Percentiles rank a stretch among this genome's conserved stretches.
Evolutionary conservation across 495 filamentous ascomycete species (phyloP).

Genomic region (Xylaria flabelliformis): DNA sequence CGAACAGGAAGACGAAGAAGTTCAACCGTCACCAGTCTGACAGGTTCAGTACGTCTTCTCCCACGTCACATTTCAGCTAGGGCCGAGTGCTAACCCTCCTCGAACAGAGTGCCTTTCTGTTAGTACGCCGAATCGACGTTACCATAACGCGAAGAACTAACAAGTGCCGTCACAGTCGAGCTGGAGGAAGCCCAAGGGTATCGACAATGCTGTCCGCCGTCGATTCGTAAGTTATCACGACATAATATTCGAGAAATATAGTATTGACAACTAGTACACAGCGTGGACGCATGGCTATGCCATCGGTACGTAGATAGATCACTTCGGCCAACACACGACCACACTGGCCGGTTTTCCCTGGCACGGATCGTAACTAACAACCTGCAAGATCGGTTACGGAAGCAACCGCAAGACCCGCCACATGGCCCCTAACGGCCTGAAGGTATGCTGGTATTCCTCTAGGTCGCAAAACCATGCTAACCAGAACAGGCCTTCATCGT

Average conservation of each 20-base stretch:
- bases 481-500: conserved; percentile 79
- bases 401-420: conserved; percentile 98
- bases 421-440: conserved; percentile 99
- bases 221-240: conserved; percentile 32
- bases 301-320: conserved; percentile 76
- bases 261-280: conserved; percentile 15
- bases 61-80: not conserved
- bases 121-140: conserved; percentile 15
- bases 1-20: conserved; percentile 71
- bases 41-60: conserved; percentile 66
- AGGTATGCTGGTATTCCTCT: conserved; percentile 48
- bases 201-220: conserved; percentile 72
- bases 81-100: conserved; percentile 1
- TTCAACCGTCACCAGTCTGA: conserved; percentile 98
- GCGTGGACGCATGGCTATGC: conserved; percentile 93
- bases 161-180: conserved; percentile 71
- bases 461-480: not conserved
- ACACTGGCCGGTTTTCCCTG: not conserved
- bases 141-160: conserved; percentile 16
- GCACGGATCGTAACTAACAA: conserved; percentile 5
- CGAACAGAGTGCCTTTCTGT: conserved; percentile 28
- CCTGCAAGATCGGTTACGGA: conserved; percentile 83
- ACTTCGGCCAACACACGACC: not conserved
- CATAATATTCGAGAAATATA: not conserved
- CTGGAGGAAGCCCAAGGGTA: conserved; percentile 99